Evolutionary conservation across 2,329 filamentous ascomycete species (phyloP), one percentile per base, ranked within the genome.

Genomic region (Akanthomyces uredinophilus): DNA sequence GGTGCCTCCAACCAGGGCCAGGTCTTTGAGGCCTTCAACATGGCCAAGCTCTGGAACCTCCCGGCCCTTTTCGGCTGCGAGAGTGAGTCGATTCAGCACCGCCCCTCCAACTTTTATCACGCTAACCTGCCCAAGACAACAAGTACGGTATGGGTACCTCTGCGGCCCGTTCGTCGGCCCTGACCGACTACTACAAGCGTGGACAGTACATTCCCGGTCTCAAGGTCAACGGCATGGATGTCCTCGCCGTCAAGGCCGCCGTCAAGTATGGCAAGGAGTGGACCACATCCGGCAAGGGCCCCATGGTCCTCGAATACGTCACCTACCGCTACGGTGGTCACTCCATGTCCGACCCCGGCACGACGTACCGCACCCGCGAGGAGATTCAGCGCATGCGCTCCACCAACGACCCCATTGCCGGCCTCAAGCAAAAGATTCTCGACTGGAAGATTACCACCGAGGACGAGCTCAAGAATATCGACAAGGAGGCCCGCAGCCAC

Each of bases 161-260:
- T 65, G 94, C 95, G 69, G 89, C 89, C 79, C 92, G 95, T 72
- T 93, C 95, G 65, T 94, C 95, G 64, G 95, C 95, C 71, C 81
- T 97, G 75, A 98, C 95, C 77, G 95, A 99, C 79, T 99, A 99
- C 88, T 98, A 99, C 87, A 98, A 98, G 89, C 94, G 95, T 81
- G 95, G 95, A 69, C 95, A 99, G 82, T 99, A 98, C 84, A 99
- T 99, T 70, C 94, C 95, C 63, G 95, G 95, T 82, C 87, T 99
- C 72, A 99, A 99, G 87, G 92, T 99, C 78, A 99, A 99, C 81
- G 95, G 92, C 74, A 99, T 99, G 95, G 95, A 99, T 76, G 92
- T 96, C 71, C 90, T 99, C 66, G 94, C 95, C 67, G 94, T 97
- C 77, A 96, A 96, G 86, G 92, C 94, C 59, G 95, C 95, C 67